phyloP scores from a whole-genome alignment of 2,329 filamentous ascomycete species.

The Colletotrichum tofieldiae region DNA sequence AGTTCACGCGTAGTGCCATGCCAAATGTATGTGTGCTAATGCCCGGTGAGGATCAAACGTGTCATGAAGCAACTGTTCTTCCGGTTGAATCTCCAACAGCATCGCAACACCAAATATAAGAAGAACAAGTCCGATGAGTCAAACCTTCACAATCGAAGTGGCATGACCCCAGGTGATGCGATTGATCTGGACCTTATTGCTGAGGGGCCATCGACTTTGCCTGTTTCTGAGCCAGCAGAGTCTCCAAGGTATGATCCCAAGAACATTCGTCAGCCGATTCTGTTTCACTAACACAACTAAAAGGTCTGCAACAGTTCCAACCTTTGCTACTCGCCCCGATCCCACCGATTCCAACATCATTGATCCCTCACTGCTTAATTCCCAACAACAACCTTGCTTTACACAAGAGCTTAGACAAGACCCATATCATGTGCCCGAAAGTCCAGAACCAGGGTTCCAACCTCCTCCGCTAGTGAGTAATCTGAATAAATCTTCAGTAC shows the following conservation, averaged over 20 bases:
- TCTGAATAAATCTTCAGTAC: too few relatives aligned
- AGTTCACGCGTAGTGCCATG: too few relatives aligned
- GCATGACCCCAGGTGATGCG: not conserved
- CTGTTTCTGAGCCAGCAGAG: not conserved
- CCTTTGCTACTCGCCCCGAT: not conserved
- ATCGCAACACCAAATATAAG: slow-evolving; percentile 28
- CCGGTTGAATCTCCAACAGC: slow-evolving; percentile 32
- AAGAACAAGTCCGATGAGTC: not conserved
- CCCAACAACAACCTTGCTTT: not conserved
- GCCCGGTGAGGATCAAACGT: slow-evolving; percentile 12
- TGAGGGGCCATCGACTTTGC: not conserved
- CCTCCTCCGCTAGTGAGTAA: not conserved
- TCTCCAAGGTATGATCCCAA: not conserved
- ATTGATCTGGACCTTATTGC: slow-evolving; percentile 3
- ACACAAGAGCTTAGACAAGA: not conserved
- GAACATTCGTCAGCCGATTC: not conserved
- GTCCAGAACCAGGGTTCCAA: not conserved
- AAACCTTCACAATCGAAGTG: not conserved
- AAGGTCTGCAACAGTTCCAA: not conserved
- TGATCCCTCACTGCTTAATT: not conserved
- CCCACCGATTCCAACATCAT: not conserved
- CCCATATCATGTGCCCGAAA: not conserved
- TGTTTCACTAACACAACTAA: not conserved
- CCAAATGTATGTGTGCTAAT: not conserved
- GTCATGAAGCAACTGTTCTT: slow-evolving; percentile 37